phyloP scores from a whole-genome alignment of 768 basidiomycete species.

The Hysterangium stoloniferum region DNA sequence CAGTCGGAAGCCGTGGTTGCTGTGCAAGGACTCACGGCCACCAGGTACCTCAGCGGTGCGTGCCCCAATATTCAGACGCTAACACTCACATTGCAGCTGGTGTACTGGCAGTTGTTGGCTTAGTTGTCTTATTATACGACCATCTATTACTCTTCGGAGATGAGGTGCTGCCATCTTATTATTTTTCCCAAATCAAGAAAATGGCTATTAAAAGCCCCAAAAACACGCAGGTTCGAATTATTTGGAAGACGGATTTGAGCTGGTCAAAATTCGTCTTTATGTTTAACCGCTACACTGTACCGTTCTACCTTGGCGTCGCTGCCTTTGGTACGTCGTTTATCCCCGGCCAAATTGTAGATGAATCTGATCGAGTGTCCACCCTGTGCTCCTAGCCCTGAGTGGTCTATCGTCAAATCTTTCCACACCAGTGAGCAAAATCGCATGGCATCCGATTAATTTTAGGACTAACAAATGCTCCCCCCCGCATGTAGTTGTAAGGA shows the following conservation, averaged over 20 bases:
- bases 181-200: too few species aligned
- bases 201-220: neutral
- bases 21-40: neutral
- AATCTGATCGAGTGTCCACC: too few species aligned
- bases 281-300: constrained; percentile 32
- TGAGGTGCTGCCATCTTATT: constrained; percentile 25
- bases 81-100: too few species aligned
- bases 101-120: constrained; percentile 22
- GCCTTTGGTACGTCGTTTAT: constrained; percentile 22
- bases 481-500: too few species aligned
- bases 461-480: too few species aligned
- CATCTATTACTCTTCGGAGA: constrained; percentile 33
- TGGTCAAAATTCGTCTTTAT: constrained; percentile 34
- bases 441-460: too few species aligned
- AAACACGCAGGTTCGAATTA: constrained; percentile 15
- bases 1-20: neutral
- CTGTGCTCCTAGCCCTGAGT: too few species aligned
- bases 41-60: constrained; percentile 7
- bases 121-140: constrained; percentile 33
- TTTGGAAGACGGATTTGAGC: constrained; percentile 33
- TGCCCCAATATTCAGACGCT: too few species aligned
- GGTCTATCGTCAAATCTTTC: too few species aligned
- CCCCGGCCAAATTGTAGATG: too few species aligned
- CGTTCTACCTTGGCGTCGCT: constrained; percentile 18
- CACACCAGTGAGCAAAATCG: too few species aligned